A percentile compares a stretch with the other conserved stretches of the same genome.
These are phyloP conservation scores for Solanum arcanum DNA, from an alignment of 257 asterid species.

Conservation along the genomic window DNA sequence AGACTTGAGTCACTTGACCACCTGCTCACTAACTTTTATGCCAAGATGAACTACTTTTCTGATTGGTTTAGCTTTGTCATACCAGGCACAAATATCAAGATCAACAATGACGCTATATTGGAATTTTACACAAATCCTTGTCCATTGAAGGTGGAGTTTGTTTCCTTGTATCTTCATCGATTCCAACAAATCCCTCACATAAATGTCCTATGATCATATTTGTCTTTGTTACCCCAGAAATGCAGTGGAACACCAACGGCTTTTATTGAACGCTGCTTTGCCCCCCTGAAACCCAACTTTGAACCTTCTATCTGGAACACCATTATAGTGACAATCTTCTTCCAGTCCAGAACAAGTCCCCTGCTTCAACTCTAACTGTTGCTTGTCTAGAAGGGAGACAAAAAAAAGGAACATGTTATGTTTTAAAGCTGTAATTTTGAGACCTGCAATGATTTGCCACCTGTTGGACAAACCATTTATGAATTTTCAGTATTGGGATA, in stretches of 20 bases:
- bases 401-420: neutral
- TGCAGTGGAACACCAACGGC: neutral
- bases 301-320: neutral
- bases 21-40: neutral
- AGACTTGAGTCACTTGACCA: neutral
- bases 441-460: neutral
- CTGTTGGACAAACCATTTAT: neutral
- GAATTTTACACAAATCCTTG: neutral
- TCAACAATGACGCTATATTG: neutral
- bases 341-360: no score
- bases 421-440: neutral
- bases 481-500: neutral
- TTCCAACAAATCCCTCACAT: neutral
- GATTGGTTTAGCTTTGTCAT: neutral
- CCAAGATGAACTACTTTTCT: neutral
- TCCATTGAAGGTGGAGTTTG: neutral
- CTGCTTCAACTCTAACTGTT: neutral
- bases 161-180: neutral
- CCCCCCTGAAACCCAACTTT: neutral
- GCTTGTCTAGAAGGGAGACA: neutral
- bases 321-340: neutral
- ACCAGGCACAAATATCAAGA: neutral
- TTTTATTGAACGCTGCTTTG: no score
- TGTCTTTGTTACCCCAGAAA: neutral
- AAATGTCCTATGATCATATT: neutral